Base-by-base conservation (phyloP, 192 early-diverging fungal species). In the Podila horticola region DNA sequence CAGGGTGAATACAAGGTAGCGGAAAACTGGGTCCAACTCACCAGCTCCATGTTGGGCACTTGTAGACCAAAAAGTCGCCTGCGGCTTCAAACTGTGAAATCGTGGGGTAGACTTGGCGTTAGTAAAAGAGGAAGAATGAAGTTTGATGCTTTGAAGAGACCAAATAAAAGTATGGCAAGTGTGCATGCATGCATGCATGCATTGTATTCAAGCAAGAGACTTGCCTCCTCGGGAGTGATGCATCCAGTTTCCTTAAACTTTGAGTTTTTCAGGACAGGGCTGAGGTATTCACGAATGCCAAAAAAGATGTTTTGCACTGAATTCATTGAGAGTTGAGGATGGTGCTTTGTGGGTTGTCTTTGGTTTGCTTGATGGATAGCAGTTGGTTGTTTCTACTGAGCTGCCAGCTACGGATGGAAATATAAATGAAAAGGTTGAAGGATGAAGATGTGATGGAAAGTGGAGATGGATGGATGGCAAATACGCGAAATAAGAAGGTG, bases 31-130 rank as follows among this genome's bases (percentile, higher is more conserved):
- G 34, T 63, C 17, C n/a, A 31, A 19, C 57, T 72, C 85, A 88
- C 89, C 98, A 99, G 66, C 87, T 87, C 98, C 98, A 99, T 15
- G 98, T 99, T 15, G 97, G 97, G 79, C 98, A 99, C 82, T 99
- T 98, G 87, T 92, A 97, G 19, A 97, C 96, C 58, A 99, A 91
- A 75, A 96, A 98, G 83, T 99, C 98, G 34, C 98, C 98, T 7
- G 97, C 97, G 34, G 92, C 91, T 61, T 97, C 92, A 88, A 98
- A 99, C 93, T 93, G 45, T 26, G 9, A 15, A 28, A 19, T 24
- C 13, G 17, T 67, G 15, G 31, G 51, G 30, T 17, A 19, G 1
- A 63, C 11, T 51, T 51, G 3, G 30, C 5, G 24, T 26, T 24
- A 55, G 52, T 19, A 55, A 24, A 55, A 24, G 8, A 41, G 22